Base-by-base conservation (phyloP, 768 basidiomycete genomes). In the Hericium alpestre region DNA sequence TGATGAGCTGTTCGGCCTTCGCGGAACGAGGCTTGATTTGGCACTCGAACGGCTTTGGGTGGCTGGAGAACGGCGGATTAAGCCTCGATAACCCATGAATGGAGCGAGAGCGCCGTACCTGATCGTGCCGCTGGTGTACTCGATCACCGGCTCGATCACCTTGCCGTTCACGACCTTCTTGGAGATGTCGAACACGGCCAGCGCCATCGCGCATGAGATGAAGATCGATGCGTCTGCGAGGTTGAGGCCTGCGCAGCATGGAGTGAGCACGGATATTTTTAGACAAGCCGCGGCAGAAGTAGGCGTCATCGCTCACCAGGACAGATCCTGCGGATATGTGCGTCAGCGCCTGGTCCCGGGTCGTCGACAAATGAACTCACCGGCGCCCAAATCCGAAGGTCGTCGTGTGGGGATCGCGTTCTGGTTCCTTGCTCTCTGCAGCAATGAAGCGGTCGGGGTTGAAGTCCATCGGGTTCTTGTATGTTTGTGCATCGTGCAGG, bases 211-310 rank as follows among this genome's bases (percentile, higher is more conserved):
- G 4, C 51, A 51, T 9, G 56, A 60, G 41, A 66, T 61, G 50
- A 38, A 65, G 39, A 64, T 16, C 25, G 57, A 62, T 9, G 61
- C 53, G 2, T 65, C 59, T 1, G 65, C 65, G 38, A 63, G 53
- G 32, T 63, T 47, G 27, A 39, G 51, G 2, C 63, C 61, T 12
- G 64, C 59, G 50, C 65, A 66, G 43, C 43, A 20, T 46, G n/a
- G 32, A 32, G 16, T 46, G n/a, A 46, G 20, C 20, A 46, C 43
- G n/a, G 20, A 46, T 18, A 46, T 20, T 46, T 46, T 20, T 2
- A 18, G 43, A 7, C n/a, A n/a, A 20, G n/a, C 10, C n/a, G 43
- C 43, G 43, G 43, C 41, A 43, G 41, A 46, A 18, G 43, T 46
- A 46, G 20, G 20, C 43, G 20, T 46, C n/a, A 20, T 18, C 43